These are phyloP conservation scores for Backusella mclennaniae DNA, from an alignment of 192 early-diverging fungal genomes.

Conservation along the genomic window DNA sequence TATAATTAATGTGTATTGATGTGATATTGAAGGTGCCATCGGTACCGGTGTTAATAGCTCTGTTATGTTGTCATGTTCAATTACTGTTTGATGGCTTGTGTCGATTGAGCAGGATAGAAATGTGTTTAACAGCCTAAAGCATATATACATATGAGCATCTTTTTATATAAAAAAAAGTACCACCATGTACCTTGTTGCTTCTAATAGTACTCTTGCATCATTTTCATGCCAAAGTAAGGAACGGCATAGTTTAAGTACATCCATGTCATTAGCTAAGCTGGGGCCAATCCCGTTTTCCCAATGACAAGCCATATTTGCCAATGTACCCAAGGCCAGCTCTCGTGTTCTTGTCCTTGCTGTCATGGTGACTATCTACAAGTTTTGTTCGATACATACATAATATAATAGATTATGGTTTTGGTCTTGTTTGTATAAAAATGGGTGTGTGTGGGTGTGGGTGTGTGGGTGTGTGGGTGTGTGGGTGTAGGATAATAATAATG, in stretches of 20 bases:
- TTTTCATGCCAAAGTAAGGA: slow-evolving; percentile 27
- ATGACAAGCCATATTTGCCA: slow-evolving; percentile 40
- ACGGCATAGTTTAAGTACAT: slow-evolving; percentile 24
- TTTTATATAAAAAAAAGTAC: too few relatives aligned
- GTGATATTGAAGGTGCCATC: slow-evolving; percentile 16
- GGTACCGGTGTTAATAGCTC: slow-evolving; percentile 11
- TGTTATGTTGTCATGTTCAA: slow-evolving; percentile 26
- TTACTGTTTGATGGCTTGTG: slow-evolving; percentile 20
- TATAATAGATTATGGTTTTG: neutral
- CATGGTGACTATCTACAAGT: slow-evolving; percentile 25
- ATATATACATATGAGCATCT: neutral
- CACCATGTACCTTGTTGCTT: slow-evolving; percentile 24
- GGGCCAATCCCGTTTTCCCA: slow-evolving; percentile 24
- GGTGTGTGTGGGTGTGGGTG: neutral
- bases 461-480: neutral
- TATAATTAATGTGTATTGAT: slow-evolving; percentile 31
- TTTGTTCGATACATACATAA: neutral
- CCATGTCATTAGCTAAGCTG: slow-evolving; percentile 27
- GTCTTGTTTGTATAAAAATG: neutral
- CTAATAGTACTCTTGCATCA: slow-evolving; percentile 26
- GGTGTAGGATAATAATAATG: neutral
- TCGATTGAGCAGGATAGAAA: slow-evolving; percentile 23
- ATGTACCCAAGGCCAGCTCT: slow-evolving; percentile 34
- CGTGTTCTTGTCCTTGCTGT: slow-evolving; percentile 28
- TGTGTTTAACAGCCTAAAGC: slow-evolving; percentile 15